Evolutionary conservation across 2,329 filamentous ascomycete species (phyloP).

Genomic region (Sporothrix pseudoabietina): DNA sequence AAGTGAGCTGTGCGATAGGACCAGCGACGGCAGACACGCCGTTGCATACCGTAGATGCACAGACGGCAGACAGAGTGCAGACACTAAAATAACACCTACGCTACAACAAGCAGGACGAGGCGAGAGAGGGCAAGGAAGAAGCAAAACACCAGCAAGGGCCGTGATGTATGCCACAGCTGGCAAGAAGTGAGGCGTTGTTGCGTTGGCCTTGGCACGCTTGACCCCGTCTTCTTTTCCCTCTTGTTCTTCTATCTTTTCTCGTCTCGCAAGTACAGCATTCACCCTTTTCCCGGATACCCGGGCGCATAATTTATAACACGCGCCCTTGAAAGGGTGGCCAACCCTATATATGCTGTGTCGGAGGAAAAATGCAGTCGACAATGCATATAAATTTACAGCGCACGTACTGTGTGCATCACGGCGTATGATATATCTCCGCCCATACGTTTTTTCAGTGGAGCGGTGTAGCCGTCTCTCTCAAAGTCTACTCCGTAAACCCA

Average conservation of each 20-base stretch:
- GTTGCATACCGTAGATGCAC: not conserved
- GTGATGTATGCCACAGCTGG: not conserved
- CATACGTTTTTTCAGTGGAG: not conserved
- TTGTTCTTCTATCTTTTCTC: not conserved
- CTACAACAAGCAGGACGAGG: not conserved
- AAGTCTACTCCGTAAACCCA: not conserved
- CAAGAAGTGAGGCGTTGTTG: not conserved
- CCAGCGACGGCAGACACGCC: not conserved
- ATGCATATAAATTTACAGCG: not conserved
- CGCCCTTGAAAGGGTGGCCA: not conserved
- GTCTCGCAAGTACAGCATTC: constrained; percentile 11
- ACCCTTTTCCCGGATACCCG: not conserved
- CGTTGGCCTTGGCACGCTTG: constrained; percentile 6
- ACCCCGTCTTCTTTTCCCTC: not conserved
- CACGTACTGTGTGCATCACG: not conserved
- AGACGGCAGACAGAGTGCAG: not conserved
- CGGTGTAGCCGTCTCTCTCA: constrained; percentile 5
- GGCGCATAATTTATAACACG: constrained; percentile 3
- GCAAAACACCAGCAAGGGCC: not conserved
- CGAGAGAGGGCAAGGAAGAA: not conserved
- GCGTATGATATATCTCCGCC: not conserved
- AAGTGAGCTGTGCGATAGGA: not conserved
- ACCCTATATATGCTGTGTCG: not conserved
- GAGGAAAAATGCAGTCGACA: not conserved
- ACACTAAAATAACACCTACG: not conserved